Percentiles rank a stretch among this genome's conserved stretches.
Evolutionary conservation across 345 rosid genomes (phyloP).

Genomic region (Eucalyptus cloeziana): DNA sequence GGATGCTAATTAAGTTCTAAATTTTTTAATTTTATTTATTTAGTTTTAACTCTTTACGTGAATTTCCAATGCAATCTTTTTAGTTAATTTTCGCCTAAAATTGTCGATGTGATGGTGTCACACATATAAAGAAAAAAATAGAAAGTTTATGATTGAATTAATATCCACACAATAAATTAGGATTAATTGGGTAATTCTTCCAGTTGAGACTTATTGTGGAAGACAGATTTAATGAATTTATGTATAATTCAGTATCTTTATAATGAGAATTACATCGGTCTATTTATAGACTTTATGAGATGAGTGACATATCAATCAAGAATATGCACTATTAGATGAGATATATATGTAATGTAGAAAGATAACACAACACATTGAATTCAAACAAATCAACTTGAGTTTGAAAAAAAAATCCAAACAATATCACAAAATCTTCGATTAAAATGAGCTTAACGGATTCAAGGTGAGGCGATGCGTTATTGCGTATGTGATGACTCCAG

Average conservation of each 20-base stretch:
- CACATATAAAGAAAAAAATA: background rate
- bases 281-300: background rate
- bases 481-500: rapidly evolving
- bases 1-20: rapidly evolving
- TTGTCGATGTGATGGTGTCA: rapidly evolving
- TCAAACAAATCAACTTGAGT: no score
- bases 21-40: rapidly evolving
- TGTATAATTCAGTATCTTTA: no score
- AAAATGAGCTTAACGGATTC: no score
- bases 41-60: rapidly evolving
- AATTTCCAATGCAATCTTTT: rapidly evolving
- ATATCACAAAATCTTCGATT: no score
- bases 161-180: rapidly evolving
- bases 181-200: background rate
- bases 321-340: background rate
- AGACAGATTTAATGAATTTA: no score
- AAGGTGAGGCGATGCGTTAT: no score
- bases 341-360: rapidly evolving
- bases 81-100: background rate
- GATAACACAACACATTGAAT: no score
- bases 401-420: no score
- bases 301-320: background rate
- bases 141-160: background rate
- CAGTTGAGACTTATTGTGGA: rapidly evolving
- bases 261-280: background rate